Evolutionary conservation across 2,329 filamentous ascomycete species (phyloP).

Genomic region (Paradendryphiella salina): DNA sequence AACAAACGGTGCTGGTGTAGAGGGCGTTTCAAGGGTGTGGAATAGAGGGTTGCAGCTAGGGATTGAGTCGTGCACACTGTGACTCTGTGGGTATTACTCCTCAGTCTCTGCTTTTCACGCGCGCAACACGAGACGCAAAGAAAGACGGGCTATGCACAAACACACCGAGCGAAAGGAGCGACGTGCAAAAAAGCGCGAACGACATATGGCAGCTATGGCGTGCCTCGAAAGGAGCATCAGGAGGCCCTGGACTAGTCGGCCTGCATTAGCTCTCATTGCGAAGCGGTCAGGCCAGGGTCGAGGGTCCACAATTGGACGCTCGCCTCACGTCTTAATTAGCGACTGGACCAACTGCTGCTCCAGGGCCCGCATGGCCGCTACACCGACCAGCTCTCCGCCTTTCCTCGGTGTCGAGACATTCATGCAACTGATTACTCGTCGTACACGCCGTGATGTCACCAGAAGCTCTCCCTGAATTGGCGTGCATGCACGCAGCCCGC

Average conservation of each 20-base stretch:
- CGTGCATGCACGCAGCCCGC: background rate
- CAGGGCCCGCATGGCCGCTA: slow-evolving; percentile 12
- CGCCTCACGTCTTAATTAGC: slow-evolving; percentile 17
- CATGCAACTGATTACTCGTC: slow-evolving; percentile 4
- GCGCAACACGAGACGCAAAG: background rate
- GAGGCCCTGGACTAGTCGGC: slow-evolving; percentile 20
- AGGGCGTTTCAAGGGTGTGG: slow-evolving; percentile 28
- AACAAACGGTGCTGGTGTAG: slow-evolving; percentile 25
- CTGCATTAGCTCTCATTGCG: slow-evolving; percentile 10
- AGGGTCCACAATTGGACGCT: slow-evolving; percentile 13
- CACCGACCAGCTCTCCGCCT: slow-evolving; percentile 6
- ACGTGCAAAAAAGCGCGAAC: slow-evolving; percentile 5
- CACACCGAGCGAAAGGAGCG: slow-evolving; percentile 9
- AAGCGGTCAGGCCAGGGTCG: slow-evolving; percentile 9
- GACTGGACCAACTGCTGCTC: slow-evolving; percentile 18
- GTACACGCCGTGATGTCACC: slow-evolving; percentile 3
- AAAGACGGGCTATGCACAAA: background rate
- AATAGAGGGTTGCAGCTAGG: slow-evolving; percentile 9
- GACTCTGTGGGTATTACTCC: too few relatives aligned
- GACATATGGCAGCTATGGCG: background rate
- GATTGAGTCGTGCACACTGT: background rate
- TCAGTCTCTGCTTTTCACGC: background rate
- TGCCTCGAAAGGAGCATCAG: slow-evolving; percentile 23
- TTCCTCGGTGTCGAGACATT: slow-evolving; percentile 1
- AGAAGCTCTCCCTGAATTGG: background rate